Evolutionary conservation across 306 rosid genomes (phyloP), one percentile per base, ranked within the genome.

Genomic region (Medicago arabica): DNA sequence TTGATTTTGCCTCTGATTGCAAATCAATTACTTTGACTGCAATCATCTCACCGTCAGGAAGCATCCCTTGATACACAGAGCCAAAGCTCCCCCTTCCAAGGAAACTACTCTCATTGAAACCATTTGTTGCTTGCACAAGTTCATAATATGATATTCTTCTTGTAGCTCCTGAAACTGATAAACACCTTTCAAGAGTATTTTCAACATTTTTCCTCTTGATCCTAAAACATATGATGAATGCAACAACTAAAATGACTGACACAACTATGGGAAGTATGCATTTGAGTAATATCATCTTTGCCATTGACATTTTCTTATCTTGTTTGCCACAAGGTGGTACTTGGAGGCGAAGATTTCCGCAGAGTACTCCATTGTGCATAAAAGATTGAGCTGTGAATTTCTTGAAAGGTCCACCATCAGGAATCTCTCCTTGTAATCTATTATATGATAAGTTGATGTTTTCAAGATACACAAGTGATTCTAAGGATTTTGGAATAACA

Each of bases 381-480:
- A 83, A 83, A 4, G 83, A 67, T 28, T 58, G 44, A 60, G 66
- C 66, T 41, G 65, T 50, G 46, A 78, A 68, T 3, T 74, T 78
- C 54, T 7, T 12, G 53, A 83, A 78, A 2, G 11, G 7, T 1
- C 83, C 83, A 11, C 58, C 53, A 17, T 40, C 15, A 28, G 86
- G 86, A 74, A 78, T 74, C 34, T 68, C 74, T 10, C 86, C 86
- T 25, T 51, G 12, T 28, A 78, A 57, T 13, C 17, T 68, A 31
- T 82, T 82, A 50, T 65, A 82, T 14, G 88, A 85, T 0, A 82
- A 40, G 49, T 82, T 78, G 41, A 82, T 51, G 23, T 31, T 15
- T 14, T 67, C 44, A 62, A 82, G 83, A 43, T 77, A 59, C 31
- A 3, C 0, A 55, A 82, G 73, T 8, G n/a, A 67, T 71, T 60